Conservation (phyloP, 1,284 basidiomycete genomes). For the Meripilus lineatus region DNA sequence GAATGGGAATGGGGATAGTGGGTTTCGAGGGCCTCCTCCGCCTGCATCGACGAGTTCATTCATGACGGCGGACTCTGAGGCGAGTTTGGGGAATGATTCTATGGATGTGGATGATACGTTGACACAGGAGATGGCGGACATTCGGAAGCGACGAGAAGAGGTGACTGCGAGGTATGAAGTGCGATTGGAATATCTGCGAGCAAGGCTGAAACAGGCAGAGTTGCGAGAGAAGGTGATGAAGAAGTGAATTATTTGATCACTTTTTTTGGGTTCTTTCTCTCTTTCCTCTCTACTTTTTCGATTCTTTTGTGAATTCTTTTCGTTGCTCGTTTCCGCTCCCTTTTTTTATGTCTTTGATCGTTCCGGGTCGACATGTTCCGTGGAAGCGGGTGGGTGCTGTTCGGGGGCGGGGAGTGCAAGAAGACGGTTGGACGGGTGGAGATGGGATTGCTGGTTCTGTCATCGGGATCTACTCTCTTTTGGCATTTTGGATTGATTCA, state of each 20-base stretch:
- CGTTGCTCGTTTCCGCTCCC: too few relatives aligned
- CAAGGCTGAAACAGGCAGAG: constrained; percentile 69
- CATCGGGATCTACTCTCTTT: too few relatives aligned
- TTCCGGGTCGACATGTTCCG: too few relatives aligned
- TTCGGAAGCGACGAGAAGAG: constrained; percentile 55
- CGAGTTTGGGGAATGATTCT: not conserved
- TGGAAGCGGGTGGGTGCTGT: too few relatives aligned
- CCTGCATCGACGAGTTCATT: constrained; percentile 1
- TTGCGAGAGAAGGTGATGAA: constrained; percentile 63
- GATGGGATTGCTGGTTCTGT: too few relatives aligned
- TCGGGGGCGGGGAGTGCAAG: too few relatives aligned
- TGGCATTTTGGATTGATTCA: too few relatives aligned
- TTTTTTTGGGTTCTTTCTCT: constrained; percentile 8
- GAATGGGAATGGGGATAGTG: too few relatives aligned
- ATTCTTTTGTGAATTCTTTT: not conserved
- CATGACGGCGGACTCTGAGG: constrained; percentile 9
- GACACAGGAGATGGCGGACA: constrained; percentile 56
- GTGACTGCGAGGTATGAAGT: constrained; percentile 61
- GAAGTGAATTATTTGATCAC: constrained; percentile 16
- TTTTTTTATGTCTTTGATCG: too few relatives aligned
- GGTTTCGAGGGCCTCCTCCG: too few relatives aligned
- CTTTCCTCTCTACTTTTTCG: constrained; percentile 1
- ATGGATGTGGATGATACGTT: constrained; percentile 23
- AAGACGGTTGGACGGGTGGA: too few relatives aligned
- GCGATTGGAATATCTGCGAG: constrained; percentile 63